These are phyloP conservation scores for Fistulifera solaris DNA, from an alignment of 108 stramenopile species.

Conservation along the genomic window DNA sequence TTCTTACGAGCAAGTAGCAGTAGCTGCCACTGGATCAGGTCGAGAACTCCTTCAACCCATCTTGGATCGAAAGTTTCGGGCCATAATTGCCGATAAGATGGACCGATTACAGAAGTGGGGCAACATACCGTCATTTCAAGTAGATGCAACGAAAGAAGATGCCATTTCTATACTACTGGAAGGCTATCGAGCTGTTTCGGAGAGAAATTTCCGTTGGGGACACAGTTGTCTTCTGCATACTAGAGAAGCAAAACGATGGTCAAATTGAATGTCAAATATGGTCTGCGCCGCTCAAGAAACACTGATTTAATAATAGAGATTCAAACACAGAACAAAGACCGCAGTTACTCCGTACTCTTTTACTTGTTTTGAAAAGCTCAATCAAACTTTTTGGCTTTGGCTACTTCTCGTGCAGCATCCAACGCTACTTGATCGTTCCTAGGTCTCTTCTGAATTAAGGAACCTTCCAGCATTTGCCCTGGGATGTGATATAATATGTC, in stretches of 20 bases:
- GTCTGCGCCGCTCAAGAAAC: conserved; percentile 7
- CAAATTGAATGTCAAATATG: conserved; percentile 5
- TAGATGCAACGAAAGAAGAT: conserved; percentile 46
- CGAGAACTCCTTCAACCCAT: conserved; percentile 73
- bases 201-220: conserved; percentile 83
- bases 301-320: too few relatives aligned
- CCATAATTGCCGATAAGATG: background rate
- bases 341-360: too few relatives aligned
- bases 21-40: conserved; percentile 70
- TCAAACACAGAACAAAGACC: too few relatives aligned
- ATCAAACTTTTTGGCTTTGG: too few relatives aligned
- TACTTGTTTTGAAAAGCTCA: too few relatives aligned
- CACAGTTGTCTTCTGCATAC: conserved; percentile 58
- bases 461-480: background rate
- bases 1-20: conserved; percentile 72
- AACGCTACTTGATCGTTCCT: too few relatives aligned
- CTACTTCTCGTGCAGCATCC: too few relatives aligned
- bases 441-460: too few relatives aligned
- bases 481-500: background rate
- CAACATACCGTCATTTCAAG: conserved; percentile 13
- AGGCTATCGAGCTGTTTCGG: conserved; percentile 70
- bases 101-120: conserved; percentile 5
- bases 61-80: conserved; percentile 60
- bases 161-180: conserved; percentile 44
- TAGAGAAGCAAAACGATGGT: conserved; percentile 15